phyloP scores from a whole-genome alignment of 768 basidiomycete genomes.

The Tricholoma furcatifolium region DNA sequence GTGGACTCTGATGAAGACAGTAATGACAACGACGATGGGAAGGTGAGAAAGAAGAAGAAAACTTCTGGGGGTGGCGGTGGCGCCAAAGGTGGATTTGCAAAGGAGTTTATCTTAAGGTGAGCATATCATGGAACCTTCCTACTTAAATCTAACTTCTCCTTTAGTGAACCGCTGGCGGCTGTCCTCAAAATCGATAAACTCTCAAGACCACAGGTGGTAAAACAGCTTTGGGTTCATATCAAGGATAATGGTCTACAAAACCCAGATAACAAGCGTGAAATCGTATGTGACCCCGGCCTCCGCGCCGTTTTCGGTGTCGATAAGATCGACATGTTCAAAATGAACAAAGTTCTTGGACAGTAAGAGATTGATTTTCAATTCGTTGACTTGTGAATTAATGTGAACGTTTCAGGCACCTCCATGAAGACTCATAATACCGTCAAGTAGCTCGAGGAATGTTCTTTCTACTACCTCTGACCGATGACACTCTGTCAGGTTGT shows the following conservation, averaged over 20 bases:
- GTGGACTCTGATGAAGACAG: conserved; percentile 57
- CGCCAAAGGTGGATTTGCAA: conserved; percentile 74
- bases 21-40: conserved; percentile 37
- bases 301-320: conserved; percentile 77
- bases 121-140: conserved; percentile 1
- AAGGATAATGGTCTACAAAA: conserved; percentile 82
- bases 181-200: conserved; percentile 66
- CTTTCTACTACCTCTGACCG: no score
- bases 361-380: conserved; percentile 32
- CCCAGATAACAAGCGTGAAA: conserved; percentile 78
- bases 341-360: conserved; percentile 90
- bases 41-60: conserved; percentile 50
- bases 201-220: conserved; percentile 89
- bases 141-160: conserved; percentile 4
- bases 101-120: conserved; percentile 75
- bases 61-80: conserved; percentile 40
- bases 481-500: not conserved
- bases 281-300: conserved; percentile 75
- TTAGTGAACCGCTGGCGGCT: conserved; percentile 70
- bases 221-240: conserved; percentile 88
- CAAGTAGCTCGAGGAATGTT: no score
- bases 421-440: conserved; percentile 21
- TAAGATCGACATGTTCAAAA: conserved; percentile 89
- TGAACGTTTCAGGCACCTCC: conserved; percentile 31
- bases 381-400: not conserved